Conservation (phyloP, 2,329 filamentous ascomycete species). For the Ophiosphaerella herpotricha region DNA sequence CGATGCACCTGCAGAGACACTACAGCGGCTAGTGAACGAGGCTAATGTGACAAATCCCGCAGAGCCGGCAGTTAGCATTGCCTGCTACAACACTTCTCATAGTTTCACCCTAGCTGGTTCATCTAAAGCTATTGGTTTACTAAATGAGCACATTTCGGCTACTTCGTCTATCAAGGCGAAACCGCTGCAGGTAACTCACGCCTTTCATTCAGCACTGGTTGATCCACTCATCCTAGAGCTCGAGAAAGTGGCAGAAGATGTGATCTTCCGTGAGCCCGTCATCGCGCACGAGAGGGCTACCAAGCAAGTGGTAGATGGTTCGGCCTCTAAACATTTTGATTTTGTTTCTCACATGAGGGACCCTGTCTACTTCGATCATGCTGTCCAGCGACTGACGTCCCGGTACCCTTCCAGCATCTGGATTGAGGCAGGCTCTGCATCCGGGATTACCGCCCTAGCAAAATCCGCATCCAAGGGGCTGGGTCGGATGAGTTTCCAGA, state of each 20-base stretch:
- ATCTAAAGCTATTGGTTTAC: slow-evolving; percentile 13
- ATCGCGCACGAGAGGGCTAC: slow-evolving; percentile 38
- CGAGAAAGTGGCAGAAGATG: slow-evolving; percentile 12
- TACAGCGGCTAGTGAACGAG: neutral
- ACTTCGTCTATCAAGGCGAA: slow-evolving; percentile 18
- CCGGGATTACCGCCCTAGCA: no score
- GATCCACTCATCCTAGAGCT: slow-evolving; percentile 24
- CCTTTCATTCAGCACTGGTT: slow-evolving; percentile 24
- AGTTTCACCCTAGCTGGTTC: slow-evolving; percentile 49
- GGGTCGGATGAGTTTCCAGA: no score
- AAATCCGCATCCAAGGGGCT: no score
- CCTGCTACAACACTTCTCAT: slow-evolving; percentile 47
- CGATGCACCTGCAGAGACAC: neutral
- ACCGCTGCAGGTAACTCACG: slow-evolving; percentile 9
- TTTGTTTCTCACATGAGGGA: slow-evolving; percentile 47
- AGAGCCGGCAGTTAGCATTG: slow-evolving; percentile 42
- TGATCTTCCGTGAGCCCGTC: slow-evolving; percentile 36
- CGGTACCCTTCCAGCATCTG: slow-evolving; percentile 23
- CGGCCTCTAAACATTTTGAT: no score
- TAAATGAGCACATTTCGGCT: neutral
- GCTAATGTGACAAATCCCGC: neutral
- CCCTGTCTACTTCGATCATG: slow-evolving; percentile 54
- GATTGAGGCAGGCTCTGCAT: slow-evolving; percentile 24
- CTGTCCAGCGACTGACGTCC: slow-evolving; percentile 46
- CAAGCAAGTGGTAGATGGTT: neutral